Evolutionary conservation across 176 grass and related monocot genomes (phyloP).

Genomic region (Poa annua): DNA sequence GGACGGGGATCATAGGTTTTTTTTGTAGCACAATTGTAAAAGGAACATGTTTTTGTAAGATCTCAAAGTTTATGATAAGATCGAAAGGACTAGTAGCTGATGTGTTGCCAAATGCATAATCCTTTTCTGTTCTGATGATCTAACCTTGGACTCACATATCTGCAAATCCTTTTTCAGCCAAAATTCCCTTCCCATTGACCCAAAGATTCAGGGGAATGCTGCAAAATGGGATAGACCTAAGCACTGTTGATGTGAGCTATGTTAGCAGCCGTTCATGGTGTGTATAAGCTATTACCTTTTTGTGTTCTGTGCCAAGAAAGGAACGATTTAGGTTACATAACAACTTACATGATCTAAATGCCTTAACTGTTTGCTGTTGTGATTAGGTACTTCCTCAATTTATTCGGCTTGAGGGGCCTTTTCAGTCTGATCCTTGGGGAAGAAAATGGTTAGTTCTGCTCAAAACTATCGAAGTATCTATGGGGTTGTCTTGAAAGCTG

Average conservation of each 20-base stretch:
- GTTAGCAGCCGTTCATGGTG: constrained; percentile 99
- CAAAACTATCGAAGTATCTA: neutral
- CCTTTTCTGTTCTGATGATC: constrained; percentile 17
- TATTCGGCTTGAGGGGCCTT: constrained; percentile 96
- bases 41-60: neutral
- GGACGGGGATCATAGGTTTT: neutral
- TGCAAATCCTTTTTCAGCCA: constrained; percentile 59
- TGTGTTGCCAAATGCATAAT: neutral
- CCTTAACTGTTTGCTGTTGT: constrained; percentile 34
- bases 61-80: constrained; percentile 4
- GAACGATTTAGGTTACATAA: constrained; percentile 27
- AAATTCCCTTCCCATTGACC: constrained; percentile 95
- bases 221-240: constrained; percentile 98
- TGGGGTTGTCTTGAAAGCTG: neutral
- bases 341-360: constrained; percentile 1
- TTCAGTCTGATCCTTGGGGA: constrained; percentile 98
- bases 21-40: constrained; percentile 24
- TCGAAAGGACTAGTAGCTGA: neutral
- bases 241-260: constrained; percentile 98
- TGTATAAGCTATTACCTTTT: constrained; percentile 23
- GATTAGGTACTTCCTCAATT: constrained; percentile 98
- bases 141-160: constrained; percentile 27
- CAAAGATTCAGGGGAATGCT: constrained; percentile 95
- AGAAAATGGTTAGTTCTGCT: constrained; percentile 74
- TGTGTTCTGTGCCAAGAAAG: neutral